Evolutionary conservation across 441 rosid genomes (phyloP).

Genomic region (Eruca vesicaria): DNA sequence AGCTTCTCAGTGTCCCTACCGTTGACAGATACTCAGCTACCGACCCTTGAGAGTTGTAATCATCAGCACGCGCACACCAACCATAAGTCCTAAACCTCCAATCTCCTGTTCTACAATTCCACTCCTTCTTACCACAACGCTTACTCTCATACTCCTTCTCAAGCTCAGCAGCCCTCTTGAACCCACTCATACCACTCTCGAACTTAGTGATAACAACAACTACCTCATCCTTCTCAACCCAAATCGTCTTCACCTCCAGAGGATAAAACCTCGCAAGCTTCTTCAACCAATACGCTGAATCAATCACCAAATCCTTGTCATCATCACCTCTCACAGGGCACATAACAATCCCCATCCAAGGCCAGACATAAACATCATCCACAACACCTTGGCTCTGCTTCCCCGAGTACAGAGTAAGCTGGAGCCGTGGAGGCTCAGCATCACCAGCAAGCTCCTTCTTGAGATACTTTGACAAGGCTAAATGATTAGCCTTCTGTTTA

Average conservation of each 20-base stretch:
- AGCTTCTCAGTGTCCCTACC: slow-evolving; percentile 55
- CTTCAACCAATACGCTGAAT: slow-evolving; percentile 51
- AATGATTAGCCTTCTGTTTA: slow-evolving; percentile 74
- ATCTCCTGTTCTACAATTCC: slow-evolving; percentile 38
- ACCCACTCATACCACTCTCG: slow-evolving; percentile 60
- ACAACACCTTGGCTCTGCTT: slow-evolving; percentile 29
- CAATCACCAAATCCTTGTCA: slow-evolving; percentile 28
- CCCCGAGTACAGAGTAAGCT: slow-evolving; percentile 17
- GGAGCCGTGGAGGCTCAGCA: slow-evolving; percentile 34
- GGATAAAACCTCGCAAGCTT: slow-evolving; percentile 60
- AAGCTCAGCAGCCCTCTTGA: slow-evolving; percentile 50
- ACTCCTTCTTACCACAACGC: slow-evolving; percentile 51
- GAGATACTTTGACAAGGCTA: slow-evolving; percentile 68
- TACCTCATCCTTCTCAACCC: slow-evolving; percentile 38
- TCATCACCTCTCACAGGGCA: slow-evolving; percentile 36
- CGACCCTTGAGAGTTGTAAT: slow-evolving; percentile 49
- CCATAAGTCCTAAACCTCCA: slow-evolving; percentile 54
- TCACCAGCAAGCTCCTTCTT: slow-evolving; percentile 56
- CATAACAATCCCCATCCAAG: slow-evolving; percentile 76
- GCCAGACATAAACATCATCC: slow-evolving; percentile 63
- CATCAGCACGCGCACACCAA: slow-evolving; percentile 81
- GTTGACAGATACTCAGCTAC: slow-evolving; percentile 68
- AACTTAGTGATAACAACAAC: slow-evolving; percentile 59
- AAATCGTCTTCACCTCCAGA: slow-evolving; percentile 45
- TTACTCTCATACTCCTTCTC: slow-evolving; percentile 55